These are phyloP conservation scores for Suillus luteus DNA, from an alignment of 768 basidiomycete species.

Conservation along the genomic window DNA sequence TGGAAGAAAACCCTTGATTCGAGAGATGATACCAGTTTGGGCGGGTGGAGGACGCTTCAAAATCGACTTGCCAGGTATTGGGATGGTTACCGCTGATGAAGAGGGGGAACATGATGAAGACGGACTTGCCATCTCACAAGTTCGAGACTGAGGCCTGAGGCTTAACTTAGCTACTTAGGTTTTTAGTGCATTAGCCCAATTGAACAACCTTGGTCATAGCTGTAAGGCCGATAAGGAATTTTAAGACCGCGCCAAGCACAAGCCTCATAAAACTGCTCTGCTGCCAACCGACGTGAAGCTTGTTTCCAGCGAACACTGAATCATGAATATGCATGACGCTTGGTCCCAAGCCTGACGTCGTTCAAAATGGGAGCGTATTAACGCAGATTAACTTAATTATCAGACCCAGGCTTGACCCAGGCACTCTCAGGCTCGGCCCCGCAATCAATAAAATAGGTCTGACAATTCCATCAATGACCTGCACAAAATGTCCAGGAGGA, in stretches of 20 bases:
- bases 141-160: not conserved
- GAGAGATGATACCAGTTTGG: slow-evolving; percentile 69
- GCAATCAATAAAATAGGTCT: too few relatives aligned
- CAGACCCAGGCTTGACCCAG: not conserved
- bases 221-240: not conserved
- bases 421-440: not conserved
- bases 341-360: not conserved
- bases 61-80: slow-evolving; percentile 78
- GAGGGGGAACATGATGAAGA: slow-evolving; percentile 65
- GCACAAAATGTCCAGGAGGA: too few relatives aligned
- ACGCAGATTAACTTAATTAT: not conserved
- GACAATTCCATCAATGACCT: too few relatives aligned
- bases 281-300: not conserved
- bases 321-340: not conserved
- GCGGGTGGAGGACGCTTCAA: slow-evolving; percentile 74
- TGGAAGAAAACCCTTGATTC: slow-evolving; percentile 74
- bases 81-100: slow-evolving; percentile 80
- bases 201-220: not conserved
- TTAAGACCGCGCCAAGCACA: not conserved
- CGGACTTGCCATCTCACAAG: slow-evolving; percentile 27
- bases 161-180: not conserved
- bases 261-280: not conserved
- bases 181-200: not conserved
- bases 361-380: not conserved
- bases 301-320: not conserved